Percentiles rank a stretch among this genome's conserved stretches.
Conservation (phyloP, 1,284 basidiomycete species). For the Cutaneotrichosporon dermatis region DNA sequence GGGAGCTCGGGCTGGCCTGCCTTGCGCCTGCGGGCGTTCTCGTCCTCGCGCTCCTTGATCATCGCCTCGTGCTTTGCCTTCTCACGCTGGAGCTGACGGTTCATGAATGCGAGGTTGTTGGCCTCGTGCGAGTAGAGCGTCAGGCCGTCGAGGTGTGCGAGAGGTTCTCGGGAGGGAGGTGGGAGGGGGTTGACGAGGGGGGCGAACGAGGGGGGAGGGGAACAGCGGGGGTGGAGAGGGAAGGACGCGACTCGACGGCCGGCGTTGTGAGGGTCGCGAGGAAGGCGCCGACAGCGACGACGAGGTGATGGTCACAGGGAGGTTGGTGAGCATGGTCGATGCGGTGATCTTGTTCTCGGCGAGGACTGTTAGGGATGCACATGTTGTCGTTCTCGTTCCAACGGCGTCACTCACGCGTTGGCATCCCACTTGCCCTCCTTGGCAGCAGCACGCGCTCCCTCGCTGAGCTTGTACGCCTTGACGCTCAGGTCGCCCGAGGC, state of each 20-base stretch:
- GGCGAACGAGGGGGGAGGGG: slow-evolving; percentile 55
- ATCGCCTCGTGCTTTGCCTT: slow-evolving; percentile 74
- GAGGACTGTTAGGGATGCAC: slow-evolving; percentile 56
- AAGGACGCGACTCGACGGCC: slow-evolving; percentile 33
- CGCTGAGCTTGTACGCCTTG: slow-evolving; percentile 83
- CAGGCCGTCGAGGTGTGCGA: slow-evolving; percentile 79
- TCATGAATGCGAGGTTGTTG: slow-evolving; percentile 87
- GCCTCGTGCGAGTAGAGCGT: slow-evolving; percentile 85
- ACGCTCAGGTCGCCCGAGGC: slow-evolving; percentile 82
- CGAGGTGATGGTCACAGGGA: slow-evolving; percentile 83
- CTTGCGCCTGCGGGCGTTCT: slow-evolving; percentile 74
- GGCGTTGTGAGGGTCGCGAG: slow-evolving; percentile 62
- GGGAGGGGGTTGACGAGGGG: slow-evolving; percentile 48
- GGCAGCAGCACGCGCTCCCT: slow-evolving; percentile 78
- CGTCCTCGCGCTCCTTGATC: slow-evolving; percentile 79
- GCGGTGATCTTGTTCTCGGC: slow-evolving; percentile 83
- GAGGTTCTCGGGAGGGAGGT: slow-evolving; percentile 56
- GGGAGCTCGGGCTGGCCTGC: slow-evolving; percentile 83
- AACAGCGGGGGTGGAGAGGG: slow-evolving; percentile 34
- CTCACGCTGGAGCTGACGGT: slow-evolving; percentile 87
- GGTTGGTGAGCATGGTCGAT: slow-evolving; percentile 80
- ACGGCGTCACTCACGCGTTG: slow-evolving; percentile 70
- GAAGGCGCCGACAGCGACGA: slow-evolving; percentile 83
- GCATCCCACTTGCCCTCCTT: slow-evolving; percentile 83
- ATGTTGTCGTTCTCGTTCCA: too few relatives aligned